Base-by-base conservation (phyloP, 2,329 filamentous ascomycete species). In the Lasiodiplodia gonubiensis region DNA sequence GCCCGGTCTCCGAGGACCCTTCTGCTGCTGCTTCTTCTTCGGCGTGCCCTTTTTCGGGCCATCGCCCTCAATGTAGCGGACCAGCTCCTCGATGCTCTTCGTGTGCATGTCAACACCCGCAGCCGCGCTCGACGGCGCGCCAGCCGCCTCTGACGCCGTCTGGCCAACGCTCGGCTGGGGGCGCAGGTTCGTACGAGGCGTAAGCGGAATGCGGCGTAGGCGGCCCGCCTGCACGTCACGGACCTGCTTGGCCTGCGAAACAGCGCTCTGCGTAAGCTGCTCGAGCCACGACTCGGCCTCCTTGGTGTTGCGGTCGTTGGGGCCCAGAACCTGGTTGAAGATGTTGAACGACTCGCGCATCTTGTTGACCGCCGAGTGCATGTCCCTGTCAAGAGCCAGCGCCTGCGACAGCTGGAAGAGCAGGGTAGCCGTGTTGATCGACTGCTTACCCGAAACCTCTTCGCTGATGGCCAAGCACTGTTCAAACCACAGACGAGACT, bases 281-380 rank as follows among this genome's bases (percentile, higher is more conserved):
- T 97, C 93, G 27, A 98, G 88, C 95, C 95, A 99, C 75, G 88
- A 92, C 83, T 97, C 94, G 2, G 95, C 94, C 79, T 99, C 95
- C 84, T 97, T 97, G 70, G 95, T 99, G 84, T 99, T 98, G 80
- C 94, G 93, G 80, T 98, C 94, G 48, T 97, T 90, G 1, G 93
- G 84, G 33, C 95, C 95, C 5, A 99, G 89, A 75, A 95, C 89
- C 68, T 85, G 83, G 70, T 94, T 88, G 89, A 99, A 99, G 77
- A 97, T 96, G 81, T 91, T 97, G 84, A 94, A 97, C 54, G 93
- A 95, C 79, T 97, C 94, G 69, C 93, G 92, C 95, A 99, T 99
- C 77, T 92, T 90, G 77, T 88, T 89, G 67, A 99, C 94, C 16
- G 95, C 94, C 57, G 86, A 90, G 84, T 97, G 97, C 73, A 93